These are phyloP conservation scores for Epichloe brachyelytri DNA, from an alignment of 2,329 filamentous ascomycete genomes.

Conservation along the genomic window DNA sequence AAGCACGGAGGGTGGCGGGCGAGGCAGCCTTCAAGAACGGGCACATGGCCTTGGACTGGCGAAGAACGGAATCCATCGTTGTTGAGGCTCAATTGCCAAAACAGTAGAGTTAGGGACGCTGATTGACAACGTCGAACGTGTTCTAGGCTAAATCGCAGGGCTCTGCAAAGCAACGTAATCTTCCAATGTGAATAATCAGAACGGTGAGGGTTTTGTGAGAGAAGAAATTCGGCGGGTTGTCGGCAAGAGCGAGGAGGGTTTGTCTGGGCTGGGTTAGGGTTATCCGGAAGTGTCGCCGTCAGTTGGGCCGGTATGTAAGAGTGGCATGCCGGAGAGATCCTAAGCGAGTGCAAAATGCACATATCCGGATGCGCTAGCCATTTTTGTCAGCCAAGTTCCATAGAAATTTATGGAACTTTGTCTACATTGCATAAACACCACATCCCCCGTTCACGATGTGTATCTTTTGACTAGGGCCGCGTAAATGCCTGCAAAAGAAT, in stretches of 20 bases:
- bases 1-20: conserved; percentile 76
- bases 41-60: conserved; percentile 93
- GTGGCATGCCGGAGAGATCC: not conserved
- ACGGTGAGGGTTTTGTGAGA: not conserved
- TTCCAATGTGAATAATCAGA: not conserved
- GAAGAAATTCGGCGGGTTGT: not conserved
- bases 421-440: too few species aligned
- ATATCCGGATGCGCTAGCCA: too few species aligned
- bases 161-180: not conserved
- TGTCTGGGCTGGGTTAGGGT: not conserved
- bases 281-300: not conserved
- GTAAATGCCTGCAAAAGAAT: too few species aligned
- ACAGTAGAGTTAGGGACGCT: not conserved
- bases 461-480: too few species aligned
- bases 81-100: not conserved
- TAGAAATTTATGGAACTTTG: too few species aligned
- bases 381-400: too few species aligned
- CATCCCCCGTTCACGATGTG: too few species aligned
- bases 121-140: not conserved
- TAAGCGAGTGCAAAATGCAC: too few species aligned
- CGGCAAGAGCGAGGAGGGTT: not conserved
- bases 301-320: not conserved
- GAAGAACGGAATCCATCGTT: conserved; percentile 85
- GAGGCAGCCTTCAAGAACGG: conserved; percentile 94
- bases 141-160: not conserved